These are phyloP conservation scores for Chlorociboria aeruginascens DNA, from an alignment of 495 filamentous ascomycete species.

Conservation along the genomic window DNA sequence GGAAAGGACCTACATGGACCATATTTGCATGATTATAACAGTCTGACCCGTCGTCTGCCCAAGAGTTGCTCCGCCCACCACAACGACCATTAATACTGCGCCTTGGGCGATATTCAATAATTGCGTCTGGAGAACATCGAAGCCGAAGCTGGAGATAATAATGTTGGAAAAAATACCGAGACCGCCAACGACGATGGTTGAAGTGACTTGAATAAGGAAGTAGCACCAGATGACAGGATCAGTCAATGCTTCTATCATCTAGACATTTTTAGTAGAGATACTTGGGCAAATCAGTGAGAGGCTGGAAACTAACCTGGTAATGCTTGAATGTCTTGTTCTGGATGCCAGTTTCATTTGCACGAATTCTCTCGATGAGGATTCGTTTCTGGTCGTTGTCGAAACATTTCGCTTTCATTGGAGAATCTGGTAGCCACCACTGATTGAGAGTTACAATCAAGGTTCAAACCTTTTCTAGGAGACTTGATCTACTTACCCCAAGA, in stretches of 20 bases:
- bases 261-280: too few relatives aligned
- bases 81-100: slow-evolving; percentile 48
- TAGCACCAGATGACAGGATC: slow-evolving; percentile 45
- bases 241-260: slow-evolving; percentile 30
- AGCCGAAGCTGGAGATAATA: slow-evolving; percentile 42
- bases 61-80: slow-evolving; percentile 45
- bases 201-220: slow-evolving; percentile 5
- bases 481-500: slow-evolving; percentile 28
- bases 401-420: slow-evolving; percentile 56
- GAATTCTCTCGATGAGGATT: slow-evolving; percentile 21
- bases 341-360: slow-evolving; percentile 33
- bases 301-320: slow-evolving; percentile 27
- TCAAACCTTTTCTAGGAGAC: too few relatives aligned
- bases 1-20: slow-evolving; percentile 24
- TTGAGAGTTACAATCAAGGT: too few relatives aligned
- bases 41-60: slow-evolving; percentile 46
- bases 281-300: too few relatives aligned
- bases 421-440: slow-evolving; percentile 50
- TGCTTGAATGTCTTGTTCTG: slow-evolving; percentile 11
- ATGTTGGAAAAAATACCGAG: slow-evolving; percentile 62
- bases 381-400: slow-evolving; percentile 45
- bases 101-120: slow-evolving; percentile 55
- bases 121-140: slow-evolving; percentile 43
- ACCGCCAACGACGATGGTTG: slow-evolving; percentile 24
- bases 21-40: slow-evolving; percentile 30